Conservation (phyloP, 1,284 basidiomycete genomes). For the Sutorius eximius region DNA sequence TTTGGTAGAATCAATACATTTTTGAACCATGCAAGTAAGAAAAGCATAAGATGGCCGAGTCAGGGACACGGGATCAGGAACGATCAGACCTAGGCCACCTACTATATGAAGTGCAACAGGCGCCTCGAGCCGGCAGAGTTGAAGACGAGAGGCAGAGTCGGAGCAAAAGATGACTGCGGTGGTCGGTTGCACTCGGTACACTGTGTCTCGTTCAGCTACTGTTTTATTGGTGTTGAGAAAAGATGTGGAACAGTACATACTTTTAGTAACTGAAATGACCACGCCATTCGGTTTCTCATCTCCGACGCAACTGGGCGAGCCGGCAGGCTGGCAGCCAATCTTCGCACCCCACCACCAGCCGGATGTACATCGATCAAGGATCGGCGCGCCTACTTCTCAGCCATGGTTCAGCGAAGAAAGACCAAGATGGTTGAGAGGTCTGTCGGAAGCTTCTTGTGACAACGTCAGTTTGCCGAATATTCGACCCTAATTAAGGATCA, state of each 20-base stretch:
- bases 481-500: conserved; percentile 22
- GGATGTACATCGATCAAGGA: conserved; percentile 12
- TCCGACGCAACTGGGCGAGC: conserved; percentile 19
- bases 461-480: conserved; percentile 21
- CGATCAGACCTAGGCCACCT: background rate
- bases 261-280: conserved; percentile 12
- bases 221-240: conserved; percentile 6
- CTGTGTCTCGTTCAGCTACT: background rate
- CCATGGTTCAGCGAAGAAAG: conserved; percentile 7
- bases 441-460: conserved; percentile 9
- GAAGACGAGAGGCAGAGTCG: background rate
- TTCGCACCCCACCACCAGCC: conserved; percentile 12
- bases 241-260: background rate
- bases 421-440: conserved; percentile 4
- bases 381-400: conserved; percentile 1
- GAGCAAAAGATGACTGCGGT: background rate
- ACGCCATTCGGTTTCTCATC: conserved; percentile 23
- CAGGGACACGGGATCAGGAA: background rate
- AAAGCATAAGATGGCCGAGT: background rate
- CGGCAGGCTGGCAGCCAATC: conserved; percentile 9
- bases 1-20: background rate
- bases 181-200: background rate
- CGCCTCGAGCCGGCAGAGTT: background rate
- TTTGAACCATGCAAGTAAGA: background rate
- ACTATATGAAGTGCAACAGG: background rate